Evolutionary conservation across 495 filamentous ascomycete genomes (phyloP).

Genomic region (Aspergillus heteromorphus): DNA sequence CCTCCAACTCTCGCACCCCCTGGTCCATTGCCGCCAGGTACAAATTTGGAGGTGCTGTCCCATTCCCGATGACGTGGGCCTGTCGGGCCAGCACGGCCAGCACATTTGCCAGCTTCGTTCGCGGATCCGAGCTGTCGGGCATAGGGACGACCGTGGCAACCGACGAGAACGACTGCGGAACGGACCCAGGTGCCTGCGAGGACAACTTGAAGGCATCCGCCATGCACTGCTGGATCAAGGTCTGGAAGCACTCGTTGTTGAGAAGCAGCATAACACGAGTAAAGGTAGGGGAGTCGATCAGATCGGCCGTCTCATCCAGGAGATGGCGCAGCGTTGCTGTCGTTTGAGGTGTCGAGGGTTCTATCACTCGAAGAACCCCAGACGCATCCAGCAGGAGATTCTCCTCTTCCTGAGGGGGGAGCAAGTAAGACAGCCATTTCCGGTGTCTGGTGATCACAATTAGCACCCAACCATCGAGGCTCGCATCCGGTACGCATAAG

Average conservation of each 20-base stretch:
- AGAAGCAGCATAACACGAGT: conserved; percentile 75
- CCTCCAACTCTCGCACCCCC: conserved; percentile 76
- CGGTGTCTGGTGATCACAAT: conserved; percentile 16
- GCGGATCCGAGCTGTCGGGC: conserved; percentile 29
- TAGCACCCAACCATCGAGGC: background rate
- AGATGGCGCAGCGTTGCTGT: conserved; percentile 67
- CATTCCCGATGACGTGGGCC: conserved; percentile 82
- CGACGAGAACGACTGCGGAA: conserved; percentile 39
- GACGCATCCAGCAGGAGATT: conserved; percentile 76
- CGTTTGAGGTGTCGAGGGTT: conserved; percentile 36
- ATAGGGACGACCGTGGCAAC: conserved; percentile 35
- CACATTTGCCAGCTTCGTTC: conserved; percentile 82
- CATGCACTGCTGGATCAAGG: conserved; percentile 72
- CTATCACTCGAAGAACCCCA: conserved; percentile 58
- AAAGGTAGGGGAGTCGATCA: conserved; percentile 91
- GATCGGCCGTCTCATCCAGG: conserved; percentile 92
- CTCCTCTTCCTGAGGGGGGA: conserved; percentile 74
- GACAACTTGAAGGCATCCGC: conserved; percentile 69
- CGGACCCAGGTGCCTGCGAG: conserved; percentile 35
- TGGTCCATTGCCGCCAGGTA: conserved; percentile 80
- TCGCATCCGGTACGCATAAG: conserved; percentile 1
- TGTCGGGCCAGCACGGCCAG: conserved; percentile 82
- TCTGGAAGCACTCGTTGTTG: conserved; percentile 80
- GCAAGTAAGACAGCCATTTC: conserved; percentile 79
- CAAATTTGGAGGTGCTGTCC: conserved; percentile 64